These are phyloP conservation scores for Cymbidium sinense DNA, from an alignment of 106 monocot genomes.

Conservation along the genomic window DNA sequence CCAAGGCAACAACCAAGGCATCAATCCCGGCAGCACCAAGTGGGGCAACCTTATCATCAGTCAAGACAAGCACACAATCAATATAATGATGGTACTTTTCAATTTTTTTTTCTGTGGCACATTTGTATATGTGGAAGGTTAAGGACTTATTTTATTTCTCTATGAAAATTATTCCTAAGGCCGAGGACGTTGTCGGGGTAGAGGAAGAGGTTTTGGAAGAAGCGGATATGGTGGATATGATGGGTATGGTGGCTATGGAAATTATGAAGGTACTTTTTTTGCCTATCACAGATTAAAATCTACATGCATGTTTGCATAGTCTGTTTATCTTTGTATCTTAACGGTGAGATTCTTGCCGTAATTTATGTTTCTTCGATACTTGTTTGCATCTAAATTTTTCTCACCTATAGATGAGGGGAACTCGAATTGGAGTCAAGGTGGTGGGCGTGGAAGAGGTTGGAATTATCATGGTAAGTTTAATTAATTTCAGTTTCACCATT, in stretches of 20 bases:
- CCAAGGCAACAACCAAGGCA: no score
- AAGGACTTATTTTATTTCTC: not conserved
- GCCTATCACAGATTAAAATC: no score
- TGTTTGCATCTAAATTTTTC: not conserved
- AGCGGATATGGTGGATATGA: no score
- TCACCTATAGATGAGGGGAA: constrained; percentile 43
- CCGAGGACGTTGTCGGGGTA: constrained; percentile 63
- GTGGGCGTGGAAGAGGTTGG: constrained; percentile 61
- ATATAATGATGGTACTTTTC: constrained; percentile 25
- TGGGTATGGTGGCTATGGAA: no score
- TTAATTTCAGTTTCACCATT: not conserved
- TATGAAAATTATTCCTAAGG: constrained; percentile 70
- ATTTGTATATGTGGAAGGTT: not conserved
- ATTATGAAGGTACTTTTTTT: constrained; percentile 5
- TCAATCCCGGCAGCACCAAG: not conserved
- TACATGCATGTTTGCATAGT: no score
- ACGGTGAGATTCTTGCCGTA: not conserved
- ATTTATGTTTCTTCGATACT: not conserved
- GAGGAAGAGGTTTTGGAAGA: no score
- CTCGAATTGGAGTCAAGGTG: constrained; percentile 50
- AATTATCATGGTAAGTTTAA: constrained; percentile 46
- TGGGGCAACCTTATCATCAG: constrained; percentile 16
- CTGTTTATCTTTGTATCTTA: not conserved
- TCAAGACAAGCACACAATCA: constrained; percentile 29
- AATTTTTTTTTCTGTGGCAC: not conserved